Base-by-base conservation (phyloP, 768 basidiomycete species). In the Suillus brevipes region DNA sequence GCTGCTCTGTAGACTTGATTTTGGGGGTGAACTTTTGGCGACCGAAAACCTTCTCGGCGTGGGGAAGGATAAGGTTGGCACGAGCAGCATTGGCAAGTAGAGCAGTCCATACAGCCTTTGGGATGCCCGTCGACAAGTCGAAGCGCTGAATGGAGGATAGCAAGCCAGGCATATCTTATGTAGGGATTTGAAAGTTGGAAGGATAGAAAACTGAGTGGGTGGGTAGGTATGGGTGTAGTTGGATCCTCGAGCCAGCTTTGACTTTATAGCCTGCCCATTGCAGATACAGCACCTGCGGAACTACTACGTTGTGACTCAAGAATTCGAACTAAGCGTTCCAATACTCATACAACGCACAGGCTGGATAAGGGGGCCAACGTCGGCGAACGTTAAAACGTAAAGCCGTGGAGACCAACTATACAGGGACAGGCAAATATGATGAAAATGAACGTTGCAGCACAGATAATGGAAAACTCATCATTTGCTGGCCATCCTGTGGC, bases 61-160 rank as follows among this genome's bases (percentile, higher is more conserved):
- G 76, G 1, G 84, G 78, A 43, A 78, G 73, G 42, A 85, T 73
- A 64, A 77, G 72, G 57, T 85, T 84, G 12, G 80, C 77, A 34
- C 73, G 68, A 1, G 67, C 68, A 52, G 82, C 77, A 10, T 78
- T 66, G 23, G 59, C 62, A 12, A n/a, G 60, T 45, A 82, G 65
- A 7, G 68, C 66, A 2, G 42, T 65, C 77, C 78, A 79, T 8
- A 82, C 77, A 4, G 62, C 57, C 0, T 25, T 7, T 8, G 68
- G 56, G 20, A 83, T 64, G 6, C 65, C 66, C 0, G 64, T 55
- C 31, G 68, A 68, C 16, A 61, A 43, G 4, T 62, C 67, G 68
- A 2, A 64, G 6, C 16, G 18, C 12, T 36, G 66, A 58, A 63
- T 63, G 31, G 61, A 38, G 28, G 53, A 52, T 55, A 13, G 13